Evolutionary conservation across 768 basidiomycete species (phyloP).

Genomic region (Crassisporium funariophilum): DNA sequence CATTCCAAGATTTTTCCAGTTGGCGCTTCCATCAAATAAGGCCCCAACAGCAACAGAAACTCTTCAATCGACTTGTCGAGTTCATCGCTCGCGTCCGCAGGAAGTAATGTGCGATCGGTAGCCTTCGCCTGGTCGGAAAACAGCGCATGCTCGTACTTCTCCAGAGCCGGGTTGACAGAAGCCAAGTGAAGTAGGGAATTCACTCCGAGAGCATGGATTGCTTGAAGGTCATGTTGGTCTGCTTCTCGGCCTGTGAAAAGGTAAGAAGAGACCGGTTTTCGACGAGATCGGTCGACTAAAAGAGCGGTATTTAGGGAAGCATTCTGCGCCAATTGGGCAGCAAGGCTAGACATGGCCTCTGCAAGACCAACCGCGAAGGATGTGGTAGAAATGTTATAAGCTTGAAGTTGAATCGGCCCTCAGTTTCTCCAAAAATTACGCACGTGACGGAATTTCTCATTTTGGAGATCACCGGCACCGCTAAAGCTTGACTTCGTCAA

Average conservation of each 20-base stretch:
- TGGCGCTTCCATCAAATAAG: conserved; percentile 79
- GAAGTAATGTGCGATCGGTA: conserved; percentile 78
- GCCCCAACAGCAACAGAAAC: conserved; percentile 73
- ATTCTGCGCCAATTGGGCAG: conserved; percentile 76
- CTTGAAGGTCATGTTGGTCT: conserved; percentile 83
- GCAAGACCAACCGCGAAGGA: too few species aligned
- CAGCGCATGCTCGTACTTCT: conserved; percentile 64
- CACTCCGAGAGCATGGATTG: conserved; percentile 76
- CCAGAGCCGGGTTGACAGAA: conserved; percentile 58
- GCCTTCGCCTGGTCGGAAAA: conserved; percentile 80
- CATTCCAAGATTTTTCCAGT: conserved; percentile 89
- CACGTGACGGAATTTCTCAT: too few species aligned
- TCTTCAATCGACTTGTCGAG: conserved; percentile 62
- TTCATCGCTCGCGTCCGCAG: conserved; percentile 58
- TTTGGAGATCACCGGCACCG: too few species aligned
- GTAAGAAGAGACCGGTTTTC: conserved; percentile 76
- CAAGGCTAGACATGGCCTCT: conserved; percentile 70
- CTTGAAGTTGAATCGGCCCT: too few species aligned
- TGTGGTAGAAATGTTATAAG: too few species aligned
- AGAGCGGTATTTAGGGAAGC: conserved; percentile 79
- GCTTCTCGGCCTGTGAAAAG: conserved; percentile 85
- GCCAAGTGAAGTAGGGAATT: conserved; percentile 79
- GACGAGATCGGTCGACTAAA: conserved; percentile 63
- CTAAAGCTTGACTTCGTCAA: too few species aligned
- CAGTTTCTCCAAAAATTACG: too few species aligned